Percentiles rank a stretch among this genome's conserved stretches.
phyloP scores from a whole-genome alignment of 2,329 filamentous ascomycete genomes.

The Ceratocystis variospora region DNA sequence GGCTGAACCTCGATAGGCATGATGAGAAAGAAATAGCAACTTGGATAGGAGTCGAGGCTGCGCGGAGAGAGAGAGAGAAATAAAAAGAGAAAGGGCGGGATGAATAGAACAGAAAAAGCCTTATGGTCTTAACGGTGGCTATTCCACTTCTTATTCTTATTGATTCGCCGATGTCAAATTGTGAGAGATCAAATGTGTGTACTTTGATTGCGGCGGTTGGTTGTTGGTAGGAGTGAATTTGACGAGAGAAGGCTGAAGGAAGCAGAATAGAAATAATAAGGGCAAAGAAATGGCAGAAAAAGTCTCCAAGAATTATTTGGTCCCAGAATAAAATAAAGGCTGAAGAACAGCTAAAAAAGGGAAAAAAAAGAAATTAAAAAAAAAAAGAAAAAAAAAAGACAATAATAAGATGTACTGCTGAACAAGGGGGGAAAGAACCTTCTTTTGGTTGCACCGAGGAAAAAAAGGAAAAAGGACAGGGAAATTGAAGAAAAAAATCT shows the following conservation, averaged over 20 bases:
- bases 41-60: slow-evolving; percentile 15
- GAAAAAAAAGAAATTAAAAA: too few species aligned
- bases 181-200: background rate
- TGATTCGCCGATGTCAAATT: background rate
- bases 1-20: slow-evolving; percentile 70
- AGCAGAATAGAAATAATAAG: background rate
- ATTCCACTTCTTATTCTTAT: background rate
- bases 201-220: background rate
- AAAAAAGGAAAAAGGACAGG: background rate
- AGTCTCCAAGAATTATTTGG: too few species aligned
- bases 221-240: background rate
- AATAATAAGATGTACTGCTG: background rate
- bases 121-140: background rate
- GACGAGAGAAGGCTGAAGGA: background rate
- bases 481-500: background rate
- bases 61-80: too few species aligned
- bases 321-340: background rate
- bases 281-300: background rate
- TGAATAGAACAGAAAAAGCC: background rate
- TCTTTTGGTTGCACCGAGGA: background rate
- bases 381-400: background rate
- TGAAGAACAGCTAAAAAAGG: background rate
- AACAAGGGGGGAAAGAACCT: background rate
- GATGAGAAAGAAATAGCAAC: slow-evolving; percentile 22
- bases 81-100: background rate